A percentile compares a stretch with the other conserved stretches of the same genome.
Conservation (phyloP, 1,284 basidiomycete genomes). For the Sanghuangporus baumii region DNA sequence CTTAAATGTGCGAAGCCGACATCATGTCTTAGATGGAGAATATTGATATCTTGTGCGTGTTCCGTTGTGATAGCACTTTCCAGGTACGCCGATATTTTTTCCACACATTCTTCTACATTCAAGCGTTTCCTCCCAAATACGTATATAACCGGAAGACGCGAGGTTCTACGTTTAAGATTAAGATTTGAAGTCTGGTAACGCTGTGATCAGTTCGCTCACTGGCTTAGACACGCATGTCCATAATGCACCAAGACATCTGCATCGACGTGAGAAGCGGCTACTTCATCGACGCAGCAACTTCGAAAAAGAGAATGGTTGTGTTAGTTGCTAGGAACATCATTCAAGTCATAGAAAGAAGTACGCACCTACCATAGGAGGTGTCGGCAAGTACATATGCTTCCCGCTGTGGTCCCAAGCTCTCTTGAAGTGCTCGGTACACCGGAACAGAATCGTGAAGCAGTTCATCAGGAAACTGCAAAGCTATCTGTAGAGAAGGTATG, state of each 20-base stretch:
- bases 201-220: slow-evolving; percentile 41
- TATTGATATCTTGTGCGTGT: slow-evolving; percentile 15
- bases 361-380: slow-evolving; percentile 93
- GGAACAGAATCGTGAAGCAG: slow-evolving; percentile 84
- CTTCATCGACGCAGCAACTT: slow-evolving; percentile 96
- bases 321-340: background rate
- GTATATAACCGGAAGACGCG: slow-evolving; percentile 79
- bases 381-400: slow-evolving; percentile 92
- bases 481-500: slow-evolving; percentile 48
- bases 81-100: slow-evolving; percentile 36
- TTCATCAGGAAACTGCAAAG: slow-evolving; percentile 96
- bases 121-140: slow-evolving; percentile 70
- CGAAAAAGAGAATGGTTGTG: background rate
- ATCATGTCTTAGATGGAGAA: slow-evolving; percentile 66
- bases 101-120: slow-evolving; percentile 46
- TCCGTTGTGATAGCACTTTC: slow-evolving; percentile 18
- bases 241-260: slow-evolving; percentile 94
- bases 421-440: slow-evolving; percentile 73
- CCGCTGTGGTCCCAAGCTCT: slow-evolving; percentile 38
- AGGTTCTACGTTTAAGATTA: slow-evolving; percentile 44
- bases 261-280: slow-evolving; percentile 91
- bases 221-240: slow-evolving; percentile 93
- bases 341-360: background rate
- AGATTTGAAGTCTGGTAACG: background rate
- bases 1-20: slow-evolving; percentile 74